A percentile compares a stretch with the other conserved stretches of the same genome.
These are phyloP conservation scores for Backusella luteola DNA, from an alignment of 192 early-diverging fungal species.

Conservation along the genomic window DNA sequence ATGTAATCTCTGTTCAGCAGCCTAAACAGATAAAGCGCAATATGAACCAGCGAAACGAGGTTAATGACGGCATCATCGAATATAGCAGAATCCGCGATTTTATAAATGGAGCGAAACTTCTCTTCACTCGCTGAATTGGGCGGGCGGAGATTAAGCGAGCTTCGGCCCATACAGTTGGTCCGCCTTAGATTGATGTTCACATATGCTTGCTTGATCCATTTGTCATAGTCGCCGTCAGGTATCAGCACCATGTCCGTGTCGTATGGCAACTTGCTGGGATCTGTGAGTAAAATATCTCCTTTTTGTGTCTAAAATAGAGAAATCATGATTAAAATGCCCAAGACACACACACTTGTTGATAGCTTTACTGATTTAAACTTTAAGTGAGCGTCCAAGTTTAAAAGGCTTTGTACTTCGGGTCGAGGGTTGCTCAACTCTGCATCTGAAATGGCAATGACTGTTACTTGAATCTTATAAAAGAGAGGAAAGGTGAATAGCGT, in stretches of 20 bases:
- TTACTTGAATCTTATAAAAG: slow-evolving; percentile 35
- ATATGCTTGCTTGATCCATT: slow-evolving; percentile 42
- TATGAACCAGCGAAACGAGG: slow-evolving; percentile 44
- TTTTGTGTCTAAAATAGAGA: slow-evolving; percentile 36
- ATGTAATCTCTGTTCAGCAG: slow-evolving; percentile 40
- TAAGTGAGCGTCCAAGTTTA: slow-evolving; percentile 23
- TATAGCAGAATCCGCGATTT: slow-evolving; percentile 40
- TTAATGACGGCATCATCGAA: slow-evolving; percentile 51
- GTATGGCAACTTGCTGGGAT: slow-evolving; percentile 44
- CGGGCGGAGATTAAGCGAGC: slow-evolving; percentile 45
- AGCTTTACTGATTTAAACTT: slow-evolving; percentile 38
- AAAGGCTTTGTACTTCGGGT: slow-evolving; percentile 26
- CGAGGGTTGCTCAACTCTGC: slow-evolving; percentile 31
- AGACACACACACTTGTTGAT: neutral
- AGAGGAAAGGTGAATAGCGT: neutral
- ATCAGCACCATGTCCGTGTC: slow-evolving; percentile 50
- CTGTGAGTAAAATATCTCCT: slow-evolving; percentile 47
- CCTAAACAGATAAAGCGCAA: slow-evolving; percentile 41
- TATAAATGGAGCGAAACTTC: slow-evolving; percentile 51
- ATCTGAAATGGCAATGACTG: slow-evolving; percentile 33
- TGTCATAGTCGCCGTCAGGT: slow-evolving; percentile 50
- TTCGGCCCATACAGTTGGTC: slow-evolving; percentile 50
- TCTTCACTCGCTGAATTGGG: slow-evolving; percentile 43
- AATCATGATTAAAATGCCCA: neutral
- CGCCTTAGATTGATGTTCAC: slow-evolving; percentile 51